Evolutionary conservation across 768 basidiomycete genomes (phyloP).

Genomic region (Pleurotus giganteus): DNA sequence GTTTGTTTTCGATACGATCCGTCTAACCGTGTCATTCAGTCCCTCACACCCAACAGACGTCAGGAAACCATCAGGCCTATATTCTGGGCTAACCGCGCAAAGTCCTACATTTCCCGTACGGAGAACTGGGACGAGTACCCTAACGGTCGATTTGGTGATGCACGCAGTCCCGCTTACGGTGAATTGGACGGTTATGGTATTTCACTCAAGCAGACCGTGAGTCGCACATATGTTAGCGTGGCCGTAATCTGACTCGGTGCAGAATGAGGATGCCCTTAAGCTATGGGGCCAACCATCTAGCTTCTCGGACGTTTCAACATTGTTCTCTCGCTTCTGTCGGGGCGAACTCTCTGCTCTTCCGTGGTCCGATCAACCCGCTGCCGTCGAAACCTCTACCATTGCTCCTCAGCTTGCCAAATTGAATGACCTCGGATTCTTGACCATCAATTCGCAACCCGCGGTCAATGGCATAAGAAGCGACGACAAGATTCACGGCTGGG

Average conservation of each 20-base stretch:
- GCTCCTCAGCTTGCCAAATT: constrained; percentile 74
- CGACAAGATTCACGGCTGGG: constrained; percentile 89
- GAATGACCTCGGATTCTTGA: constrained; percentile 91
- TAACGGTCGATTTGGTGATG: constrained; percentile 97
- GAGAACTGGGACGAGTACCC: constrained; percentile 99
- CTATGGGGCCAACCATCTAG: constrained; percentile 85
- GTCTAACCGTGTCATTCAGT: constrained; percentile 40
- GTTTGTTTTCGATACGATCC: constrained; percentile 14
- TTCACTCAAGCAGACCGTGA: constrained; percentile 84
- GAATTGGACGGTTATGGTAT: constrained; percentile 97
- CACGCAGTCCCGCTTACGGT: constrained; percentile 96
- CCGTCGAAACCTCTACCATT: constrained; percentile 82
- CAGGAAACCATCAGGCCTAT: constrained; percentile 94
- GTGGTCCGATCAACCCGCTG: constrained; percentile 91
- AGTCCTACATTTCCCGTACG: constrained; percentile 93
- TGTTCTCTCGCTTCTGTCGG: constrained; percentile 86
- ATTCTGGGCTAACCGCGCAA: constrained; percentile 97
- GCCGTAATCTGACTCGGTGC: constrained; percentile 12
- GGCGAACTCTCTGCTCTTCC: constrained; percentile 76
- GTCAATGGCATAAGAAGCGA: constrained; percentile 88
- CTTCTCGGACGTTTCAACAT: constrained; percentile 58
- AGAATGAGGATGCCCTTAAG: constrained; percentile 86
- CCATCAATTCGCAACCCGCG: constrained; percentile 96
- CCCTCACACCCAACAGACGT: constrained; percentile 88
- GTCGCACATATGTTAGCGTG: constrained; percentile 20